Conservation (phyloP, 2,329 filamentous ascomycete species). For the Penicillium sp. region DNA sequence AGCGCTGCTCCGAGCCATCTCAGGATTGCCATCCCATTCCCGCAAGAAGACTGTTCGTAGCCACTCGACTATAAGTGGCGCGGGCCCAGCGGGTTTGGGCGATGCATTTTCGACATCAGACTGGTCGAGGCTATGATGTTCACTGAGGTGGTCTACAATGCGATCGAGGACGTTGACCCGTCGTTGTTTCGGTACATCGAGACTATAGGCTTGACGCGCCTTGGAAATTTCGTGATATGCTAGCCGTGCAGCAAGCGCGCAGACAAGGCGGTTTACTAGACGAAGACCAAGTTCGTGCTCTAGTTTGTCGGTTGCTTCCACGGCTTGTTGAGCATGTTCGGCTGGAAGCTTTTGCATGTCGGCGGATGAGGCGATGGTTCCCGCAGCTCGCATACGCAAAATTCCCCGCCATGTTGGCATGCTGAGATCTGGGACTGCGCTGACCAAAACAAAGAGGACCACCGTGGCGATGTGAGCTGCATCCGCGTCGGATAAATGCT, state of each 20-base stretch:
- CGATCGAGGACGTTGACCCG: slow-evolving; percentile 40
- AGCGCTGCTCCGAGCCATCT: slow-evolving; percentile 70
- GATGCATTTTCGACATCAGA: slow-evolving; percentile 11
- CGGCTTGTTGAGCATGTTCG: slow-evolving; percentile 33
- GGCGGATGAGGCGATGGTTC: slow-evolving; percentile 42
- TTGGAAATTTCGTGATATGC: slow-evolving; percentile 56
- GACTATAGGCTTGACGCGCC: slow-evolving; percentile 34
- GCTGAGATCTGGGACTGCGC: slow-evolving; percentile 43
- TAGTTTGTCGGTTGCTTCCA: slow-evolving; percentile 48
- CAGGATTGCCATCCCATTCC: slow-evolving; percentile 78
- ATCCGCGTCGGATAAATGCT: slow-evolving; percentile 42
- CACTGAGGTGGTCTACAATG: slow-evolving; percentile 40
- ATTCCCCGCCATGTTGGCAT: slow-evolving; percentile 44
- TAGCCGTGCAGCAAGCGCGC: slow-evolving; percentile 53
- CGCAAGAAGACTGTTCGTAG: slow-evolving; percentile 71
- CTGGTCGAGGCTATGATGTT: slow-evolving; percentile 28
- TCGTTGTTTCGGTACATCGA: slow-evolving; percentile 34
- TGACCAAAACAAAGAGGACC: slow-evolving; percentile 42
- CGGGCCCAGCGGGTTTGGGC: slow-evolving; percentile 27
- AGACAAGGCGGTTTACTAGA: slow-evolving; percentile 54
- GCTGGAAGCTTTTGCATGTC: slow-evolving; percentile 40
- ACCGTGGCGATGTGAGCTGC: slow-evolving; percentile 46
- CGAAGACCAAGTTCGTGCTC: slow-evolving; percentile 58
- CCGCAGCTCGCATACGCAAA: slow-evolving; percentile 47
- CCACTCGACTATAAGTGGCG: slow-evolving; percentile 48